Conservation (phyloP, 768 basidiomycete genomes). For the Cubamyces sp. region DNA sequence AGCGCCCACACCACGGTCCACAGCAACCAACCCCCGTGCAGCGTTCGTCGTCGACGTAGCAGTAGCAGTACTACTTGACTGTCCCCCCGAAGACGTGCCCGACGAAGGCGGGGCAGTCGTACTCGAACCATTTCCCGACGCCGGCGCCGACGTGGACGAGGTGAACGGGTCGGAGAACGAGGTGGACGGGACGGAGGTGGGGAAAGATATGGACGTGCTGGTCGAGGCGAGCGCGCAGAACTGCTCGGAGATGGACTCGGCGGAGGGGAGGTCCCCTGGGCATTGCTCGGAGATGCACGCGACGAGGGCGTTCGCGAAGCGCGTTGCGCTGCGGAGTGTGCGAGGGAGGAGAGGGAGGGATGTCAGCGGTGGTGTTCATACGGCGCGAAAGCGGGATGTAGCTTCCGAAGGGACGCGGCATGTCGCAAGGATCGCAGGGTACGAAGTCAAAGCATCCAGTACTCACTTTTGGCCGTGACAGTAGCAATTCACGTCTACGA, state of each 20-base stretch:
- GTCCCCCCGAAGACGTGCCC: neutral
- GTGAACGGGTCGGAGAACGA: constrained; percentile 20
- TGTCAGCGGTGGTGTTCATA: neutral
- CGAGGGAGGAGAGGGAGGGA: neutral
- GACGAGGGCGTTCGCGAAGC: constrained; percentile 43
- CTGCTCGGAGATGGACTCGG: constrained; percentile 49
- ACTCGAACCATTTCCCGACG: neutral
- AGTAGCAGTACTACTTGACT: too few relatives aligned
- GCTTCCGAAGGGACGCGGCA: neutral
- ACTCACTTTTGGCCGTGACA: constrained; percentile 39
- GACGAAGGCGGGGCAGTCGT: neutral
- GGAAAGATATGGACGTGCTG: constrained; percentile 43
- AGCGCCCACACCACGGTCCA: too few relatives aligned
- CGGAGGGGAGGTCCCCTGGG: constrained; percentile 40
- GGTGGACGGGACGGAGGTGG: constrained; percentile 31
- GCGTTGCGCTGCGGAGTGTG: constrained; percentile 27
- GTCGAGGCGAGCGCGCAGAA: constrained; percentile 49
- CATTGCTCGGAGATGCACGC: constrained; percentile 44
- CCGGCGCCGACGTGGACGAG: constrained; percentile 16
- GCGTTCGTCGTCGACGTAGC: too few relatives aligned
- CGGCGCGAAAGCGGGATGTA: neutral
- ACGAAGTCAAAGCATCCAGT: too few relatives aligned
- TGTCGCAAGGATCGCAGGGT: too few relatives aligned
- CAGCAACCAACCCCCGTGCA: too few relatives aligned
- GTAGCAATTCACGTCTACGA: constrained; percentile 54